Evolutionary conservation across 805 yeast species (phyloP).

Genomic region (Ogataea pini): DNA sequence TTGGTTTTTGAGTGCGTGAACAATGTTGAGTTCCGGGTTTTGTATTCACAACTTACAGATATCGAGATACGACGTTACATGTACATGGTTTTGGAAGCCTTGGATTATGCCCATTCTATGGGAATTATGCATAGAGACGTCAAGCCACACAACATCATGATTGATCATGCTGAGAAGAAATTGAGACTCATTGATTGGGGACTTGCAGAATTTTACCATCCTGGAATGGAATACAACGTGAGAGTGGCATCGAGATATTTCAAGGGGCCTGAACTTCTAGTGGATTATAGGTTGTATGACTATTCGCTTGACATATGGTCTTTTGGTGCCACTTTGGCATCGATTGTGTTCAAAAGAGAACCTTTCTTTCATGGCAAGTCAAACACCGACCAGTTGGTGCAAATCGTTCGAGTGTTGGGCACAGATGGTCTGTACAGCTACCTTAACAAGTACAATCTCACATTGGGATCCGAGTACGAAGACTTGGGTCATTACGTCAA

Average conservation of each 20-base stretch:
- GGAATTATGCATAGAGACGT: conserved; percentile 97
- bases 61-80: conserved; percentile 80
- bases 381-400: conserved; percentile 87
- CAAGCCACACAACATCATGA: conserved; percentile 95
- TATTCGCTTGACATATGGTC: conserved; percentile 94
- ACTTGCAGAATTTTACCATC: conserved; percentile 89
- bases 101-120: conserved; percentile 90
- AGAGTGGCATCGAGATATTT: conserved; percentile 92
- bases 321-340: conserved; percentile 89
- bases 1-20: conserved; percentile 81
- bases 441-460: conserved; percentile 67
- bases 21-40: conserved; percentile 77
- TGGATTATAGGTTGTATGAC: conserved; percentile 85
- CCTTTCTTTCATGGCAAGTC: conserved; percentile 92
- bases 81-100: conserved; percentile 75
- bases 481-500: conserved; percentile 74
- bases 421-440: conserved; percentile 76
- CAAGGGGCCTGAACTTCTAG: conserved; percentile 90
- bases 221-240: conserved; percentile 86
- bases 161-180: conserved; percentile 71
- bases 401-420: conserved; percentile 85
- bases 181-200: conserved; percentile 94
- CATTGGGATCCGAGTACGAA: conserved; percentile 72
- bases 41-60: conserved; percentile 77
- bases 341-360: conserved; percentile 85